A percentile compares a stretch with the other conserved stretches of the same genome.
Conservation (phyloP, 306 rosid genomes). For the Alnus glutinosa region DNA sequence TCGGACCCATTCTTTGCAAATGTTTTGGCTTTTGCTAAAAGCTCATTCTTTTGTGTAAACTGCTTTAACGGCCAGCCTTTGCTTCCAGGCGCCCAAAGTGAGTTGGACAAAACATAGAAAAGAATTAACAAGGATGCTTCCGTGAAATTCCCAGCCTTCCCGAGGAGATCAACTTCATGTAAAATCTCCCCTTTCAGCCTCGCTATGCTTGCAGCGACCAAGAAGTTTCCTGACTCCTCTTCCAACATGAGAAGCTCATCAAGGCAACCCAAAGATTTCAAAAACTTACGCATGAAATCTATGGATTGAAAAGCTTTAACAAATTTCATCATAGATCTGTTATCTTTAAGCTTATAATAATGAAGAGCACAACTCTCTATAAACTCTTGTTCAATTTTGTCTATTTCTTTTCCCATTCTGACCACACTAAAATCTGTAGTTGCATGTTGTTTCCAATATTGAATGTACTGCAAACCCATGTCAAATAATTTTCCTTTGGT, state of each 20-base stretch:
- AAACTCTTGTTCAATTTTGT: slow-evolving; percentile 52
- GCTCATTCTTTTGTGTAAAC: slow-evolving; percentile 44
- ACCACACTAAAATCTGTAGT: slow-evolving; percentile 23
- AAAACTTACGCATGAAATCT: slow-evolving; percentile 55
- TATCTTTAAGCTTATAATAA: slow-evolving; percentile 45
- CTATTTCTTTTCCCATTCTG: slow-evolving; percentile 25
- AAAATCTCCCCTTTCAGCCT: slow-evolving; percentile 52
- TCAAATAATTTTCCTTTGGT: slow-evolving; percentile 53
- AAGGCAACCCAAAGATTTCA: slow-evolving; percentile 41
- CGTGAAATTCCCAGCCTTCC: slow-evolving; percentile 48
- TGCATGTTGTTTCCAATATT: slow-evolving; percentile 57
- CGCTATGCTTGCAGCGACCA: slow-evolving; percentile 59
- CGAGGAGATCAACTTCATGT: slow-evolving; percentile 48
- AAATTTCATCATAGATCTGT: slow-evolving; percentile 66
- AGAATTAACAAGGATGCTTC: slow-evolving; percentile 50
- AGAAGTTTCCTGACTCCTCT: slow-evolving; percentile 66
- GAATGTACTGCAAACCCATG: slow-evolving; percentile 55
- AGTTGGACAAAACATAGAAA: slow-evolving; percentile 47
- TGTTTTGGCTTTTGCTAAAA: slow-evolving; percentile 50
- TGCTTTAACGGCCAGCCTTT: slow-evolving; percentile 69
- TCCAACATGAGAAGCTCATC: slow-evolving; percentile 66
- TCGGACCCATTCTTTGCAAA: slow-evolving; percentile 43
- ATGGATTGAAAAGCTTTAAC: slow-evolving; percentile 62
- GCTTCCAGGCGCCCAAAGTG: slow-evolving; percentile 67
- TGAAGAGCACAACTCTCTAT: slow-evolving; percentile 61